These are phyloP conservation scores for Tolypocladium tropicale DNA, from an alignment of 2,329 filamentous ascomycete species.

Conservation along the genomic window DNA sequence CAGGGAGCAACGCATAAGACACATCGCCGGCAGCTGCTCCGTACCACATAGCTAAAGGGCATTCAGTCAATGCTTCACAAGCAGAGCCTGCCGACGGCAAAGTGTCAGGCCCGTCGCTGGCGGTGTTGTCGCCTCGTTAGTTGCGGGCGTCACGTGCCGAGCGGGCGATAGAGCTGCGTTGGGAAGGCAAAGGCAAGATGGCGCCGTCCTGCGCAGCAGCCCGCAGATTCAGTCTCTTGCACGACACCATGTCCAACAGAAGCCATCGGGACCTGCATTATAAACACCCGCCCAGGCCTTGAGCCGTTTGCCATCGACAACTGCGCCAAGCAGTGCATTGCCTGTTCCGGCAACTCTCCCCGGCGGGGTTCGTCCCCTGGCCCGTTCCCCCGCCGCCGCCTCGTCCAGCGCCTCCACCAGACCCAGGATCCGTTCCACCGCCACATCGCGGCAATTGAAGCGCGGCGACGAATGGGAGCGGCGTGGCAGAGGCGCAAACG, in stretches of 20 bases:
- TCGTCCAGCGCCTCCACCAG: neutral
- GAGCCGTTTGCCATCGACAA: too few relatives aligned
- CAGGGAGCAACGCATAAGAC: neutral
- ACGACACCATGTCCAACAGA: neutral
- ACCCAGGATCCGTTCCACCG: neutral
- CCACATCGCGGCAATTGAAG: neutral
- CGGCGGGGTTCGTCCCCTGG: neutral
- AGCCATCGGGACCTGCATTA: neutral
- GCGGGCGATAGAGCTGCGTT: too few relatives aligned
- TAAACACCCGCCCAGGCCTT: neutral
- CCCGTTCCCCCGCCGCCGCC: neutral
- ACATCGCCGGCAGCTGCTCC: neutral
- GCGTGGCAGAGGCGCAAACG: neutral
- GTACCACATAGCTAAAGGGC: neutral
- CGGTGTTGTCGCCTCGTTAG: too few relatives aligned
- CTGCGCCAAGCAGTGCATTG: neutral
- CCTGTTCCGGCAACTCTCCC: neutral
- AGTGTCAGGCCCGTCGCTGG: too few relatives aligned
- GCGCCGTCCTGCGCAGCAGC: neutral
- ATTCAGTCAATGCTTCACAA: too few relatives aligned
- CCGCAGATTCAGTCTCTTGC: neutral
- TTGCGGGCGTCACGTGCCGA: neutral
- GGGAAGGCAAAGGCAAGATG: neutral
- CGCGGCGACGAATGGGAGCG: neutral
- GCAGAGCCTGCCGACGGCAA: too few relatives aligned